These are phyloP conservation scores for Dendrobium chrysotoxum DNA, from an alignment of 106 monocot species.

Conservation along the genomic window DNA sequence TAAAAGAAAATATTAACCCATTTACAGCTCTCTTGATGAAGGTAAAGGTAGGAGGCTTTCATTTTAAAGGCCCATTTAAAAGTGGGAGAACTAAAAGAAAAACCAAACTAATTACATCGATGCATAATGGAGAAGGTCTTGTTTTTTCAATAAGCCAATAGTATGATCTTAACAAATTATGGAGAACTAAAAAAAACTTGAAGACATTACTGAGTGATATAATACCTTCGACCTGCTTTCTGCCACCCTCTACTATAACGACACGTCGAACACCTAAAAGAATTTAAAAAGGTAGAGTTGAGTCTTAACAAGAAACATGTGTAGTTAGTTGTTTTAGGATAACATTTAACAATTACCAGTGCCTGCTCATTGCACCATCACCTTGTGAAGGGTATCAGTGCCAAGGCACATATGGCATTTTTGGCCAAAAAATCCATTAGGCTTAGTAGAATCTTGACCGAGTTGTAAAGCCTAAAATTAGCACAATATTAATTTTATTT, in stretches of 20 bases:
- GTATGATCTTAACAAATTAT: background rate
- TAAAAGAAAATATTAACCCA: too few relatives aligned
- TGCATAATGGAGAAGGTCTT: too few relatives aligned
- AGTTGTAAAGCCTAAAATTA: constrained; percentile 62
- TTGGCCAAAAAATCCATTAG: constrained; percentile 44
- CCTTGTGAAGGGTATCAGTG: constrained; percentile 51
- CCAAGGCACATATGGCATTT: constrained; percentile 77
- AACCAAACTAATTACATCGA: background rate
- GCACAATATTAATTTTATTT: background rate
- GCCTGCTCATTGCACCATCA: constrained; percentile 60
- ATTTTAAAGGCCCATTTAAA: too few relatives aligned
- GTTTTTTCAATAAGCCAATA: too few relatives aligned
- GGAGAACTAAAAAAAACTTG: constrained; percentile 30
- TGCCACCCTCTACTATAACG: constrained; percentile 77
- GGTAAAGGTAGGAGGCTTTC: too few relatives aligned
- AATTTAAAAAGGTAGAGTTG: background rate
- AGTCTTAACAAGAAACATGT: background rate
- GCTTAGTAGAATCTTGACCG: constrained; percentile 52
- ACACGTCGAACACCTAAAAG: constrained; percentile 62
- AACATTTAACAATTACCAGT: constrained; percentile 30
- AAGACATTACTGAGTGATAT: constrained; percentile 67
- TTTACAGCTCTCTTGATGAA: too few relatives aligned
- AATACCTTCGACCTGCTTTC: constrained; percentile 80
- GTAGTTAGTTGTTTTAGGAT: background rate
- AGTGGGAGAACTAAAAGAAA: background rate